Evolutionary conservation across 495 filamentous ascomycete genomes (phyloP).

Genomic region (Paragyromitra xinjiangensis): DNA sequence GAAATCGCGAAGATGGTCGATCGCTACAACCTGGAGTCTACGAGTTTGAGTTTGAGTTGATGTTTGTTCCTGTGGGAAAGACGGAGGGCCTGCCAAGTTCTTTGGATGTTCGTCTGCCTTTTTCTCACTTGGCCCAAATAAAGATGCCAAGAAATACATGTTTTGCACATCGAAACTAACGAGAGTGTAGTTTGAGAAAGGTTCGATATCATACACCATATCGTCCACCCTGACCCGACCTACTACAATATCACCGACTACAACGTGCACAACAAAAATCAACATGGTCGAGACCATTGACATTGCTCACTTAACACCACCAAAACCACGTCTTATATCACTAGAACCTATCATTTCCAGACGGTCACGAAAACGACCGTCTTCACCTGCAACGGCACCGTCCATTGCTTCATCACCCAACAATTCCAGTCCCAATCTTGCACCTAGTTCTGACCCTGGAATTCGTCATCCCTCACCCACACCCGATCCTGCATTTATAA

Average conservation of each 20-base stretch:
- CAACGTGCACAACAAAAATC: constrained; percentile 80
- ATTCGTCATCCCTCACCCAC: constrained; percentile 35
- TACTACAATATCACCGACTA: constrained; percentile 81
- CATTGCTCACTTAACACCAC: constrained; percentile 66
- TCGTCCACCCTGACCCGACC: constrained; percentile 89
- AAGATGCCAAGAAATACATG: constrained; percentile 35
- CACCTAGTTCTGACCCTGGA: constrained; percentile 38
- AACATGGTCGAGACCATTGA: constrained; percentile 77
- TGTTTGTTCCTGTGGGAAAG: constrained; percentile 77
- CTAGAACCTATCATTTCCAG: constrained; percentile 73
- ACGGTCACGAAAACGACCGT: constrained; percentile 45
- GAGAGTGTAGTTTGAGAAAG: constrained; percentile 82
- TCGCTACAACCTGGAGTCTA: constrained; percentile 80
- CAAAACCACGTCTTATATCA: constrained; percentile 77
- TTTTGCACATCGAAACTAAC: constrained; percentile 21
- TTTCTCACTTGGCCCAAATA: constrained; percentile 18
- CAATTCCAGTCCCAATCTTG: constrained; percentile 45
- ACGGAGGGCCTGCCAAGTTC: constrained; percentile 76
- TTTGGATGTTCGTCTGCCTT: constrained; percentile 76
- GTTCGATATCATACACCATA: constrained; percentile 89
- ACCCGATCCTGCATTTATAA: constrained; percentile 58
- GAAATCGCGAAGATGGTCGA: constrained; percentile 71
- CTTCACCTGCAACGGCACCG: constrained; percentile 35
- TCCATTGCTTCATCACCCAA: constrained; percentile 42
- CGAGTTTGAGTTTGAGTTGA: constrained; percentile 90